Evolutionary conservation across 768 basidiomycete genomes (phyloP).

Genomic region (Leccinum boreale): DNA sequence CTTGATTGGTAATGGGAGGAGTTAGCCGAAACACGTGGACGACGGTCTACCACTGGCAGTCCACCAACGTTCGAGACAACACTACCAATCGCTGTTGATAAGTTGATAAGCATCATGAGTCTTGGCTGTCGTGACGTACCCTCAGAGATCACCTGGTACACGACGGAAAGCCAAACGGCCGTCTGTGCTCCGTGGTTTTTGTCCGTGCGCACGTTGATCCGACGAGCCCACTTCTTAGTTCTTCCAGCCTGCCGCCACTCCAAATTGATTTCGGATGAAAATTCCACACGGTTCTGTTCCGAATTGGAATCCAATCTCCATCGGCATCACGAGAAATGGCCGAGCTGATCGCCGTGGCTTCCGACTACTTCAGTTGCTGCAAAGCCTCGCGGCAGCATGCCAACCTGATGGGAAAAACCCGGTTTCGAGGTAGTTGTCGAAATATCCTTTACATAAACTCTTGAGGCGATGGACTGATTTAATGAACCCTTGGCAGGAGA

Average conservation of each 20-base stretch:
- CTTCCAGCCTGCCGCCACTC: constrained; percentile 26
- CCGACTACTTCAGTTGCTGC: neutral
- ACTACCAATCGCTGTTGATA: neutral
- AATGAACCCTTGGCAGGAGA: too few species aligned
- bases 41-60: neutral
- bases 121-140: neutral
- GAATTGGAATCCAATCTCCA: neutral
- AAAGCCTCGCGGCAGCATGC: neutral
- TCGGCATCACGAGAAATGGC: neutral
- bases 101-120: constrained; percentile 53
- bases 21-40: too few species aligned
- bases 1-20: neutral
- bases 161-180: constrained; percentile 73
- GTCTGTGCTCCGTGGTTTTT: constrained; percentile 78
- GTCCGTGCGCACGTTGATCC: constrained; percentile 68
- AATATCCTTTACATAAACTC: too few species aligned
- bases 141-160: constrained; percentile 86
- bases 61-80: too few species aligned
- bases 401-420: neutral
- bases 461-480: too few species aligned
- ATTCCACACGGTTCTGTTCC: neutral
- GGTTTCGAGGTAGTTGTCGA: too few species aligned
- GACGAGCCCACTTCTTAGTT: constrained; percentile 34
- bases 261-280: neutral
- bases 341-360: too few species aligned